Conservation (phyloP, 129 eudicot genomes). For the Lactuca sativa region DNA sequence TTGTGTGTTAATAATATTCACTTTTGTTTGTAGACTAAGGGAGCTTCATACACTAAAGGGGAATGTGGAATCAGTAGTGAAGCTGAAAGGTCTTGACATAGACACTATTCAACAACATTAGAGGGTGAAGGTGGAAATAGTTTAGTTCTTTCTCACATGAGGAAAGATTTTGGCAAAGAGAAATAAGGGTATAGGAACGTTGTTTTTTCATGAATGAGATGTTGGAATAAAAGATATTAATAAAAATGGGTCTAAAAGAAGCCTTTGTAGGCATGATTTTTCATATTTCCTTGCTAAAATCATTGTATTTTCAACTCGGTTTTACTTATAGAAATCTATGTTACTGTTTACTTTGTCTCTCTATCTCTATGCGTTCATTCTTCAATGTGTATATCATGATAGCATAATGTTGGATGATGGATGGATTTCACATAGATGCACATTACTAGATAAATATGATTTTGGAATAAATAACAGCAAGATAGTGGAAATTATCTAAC, state of each 20-base stretch:
- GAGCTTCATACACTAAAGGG: constrained; percentile 89
- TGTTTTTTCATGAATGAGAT: constrained; percentile 18
- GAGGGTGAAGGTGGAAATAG: constrained; percentile 45
- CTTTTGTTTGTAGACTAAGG: constrained; percentile 46
- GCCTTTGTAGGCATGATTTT: constrained; percentile 28
- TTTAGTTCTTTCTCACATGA: constrained; percentile 14
- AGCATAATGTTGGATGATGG: constrained; percentile 1
- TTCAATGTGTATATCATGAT: constrained; percentile 5
- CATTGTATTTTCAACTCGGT: constrained; percentile 30
- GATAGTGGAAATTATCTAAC: background rate
- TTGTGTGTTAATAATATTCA: too few species aligned
- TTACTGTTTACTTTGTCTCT: constrained; percentile 22
- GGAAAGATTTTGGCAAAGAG: constrained; percentile 34
- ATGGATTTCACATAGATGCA: constrained; percentile 16
- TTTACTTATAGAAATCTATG: constrained; percentile 30
- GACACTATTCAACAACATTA: constrained; percentile 71
- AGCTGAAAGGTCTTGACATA: constrained; percentile 81
- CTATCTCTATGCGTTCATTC: constrained; percentile 9
- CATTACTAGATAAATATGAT: constrained; percentile 3
- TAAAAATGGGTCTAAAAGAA: constrained; percentile 16
- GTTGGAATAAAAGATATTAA: background rate
- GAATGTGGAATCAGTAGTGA: constrained; percentile 82
- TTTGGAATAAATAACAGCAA: constrained; percentile 13
- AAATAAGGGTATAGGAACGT: constrained; percentile 33
- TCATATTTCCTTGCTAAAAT: constrained; percentile 18